Percentiles rank a stretch among this genome's conserved stretches.
Conservation (phyloP, 75 land plant species). For the Chamaecyparis obtusa region DNA sequence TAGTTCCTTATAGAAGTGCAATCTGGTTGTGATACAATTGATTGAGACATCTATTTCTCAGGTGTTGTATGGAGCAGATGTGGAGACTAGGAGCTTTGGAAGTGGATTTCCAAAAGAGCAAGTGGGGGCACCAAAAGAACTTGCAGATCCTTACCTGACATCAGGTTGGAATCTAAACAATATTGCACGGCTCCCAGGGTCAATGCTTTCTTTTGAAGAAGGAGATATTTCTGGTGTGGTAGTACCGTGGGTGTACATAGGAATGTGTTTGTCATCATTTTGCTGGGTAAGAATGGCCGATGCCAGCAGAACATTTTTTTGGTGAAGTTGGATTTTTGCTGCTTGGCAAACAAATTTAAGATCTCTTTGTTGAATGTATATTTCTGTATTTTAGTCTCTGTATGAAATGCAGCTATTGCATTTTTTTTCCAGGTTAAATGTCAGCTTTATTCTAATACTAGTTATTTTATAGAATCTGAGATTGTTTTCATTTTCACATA, state of each 20-base stretch:
- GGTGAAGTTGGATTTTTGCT: neutral
- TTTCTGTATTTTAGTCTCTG: neutral
- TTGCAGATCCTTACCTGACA: constrained; percentile 43
- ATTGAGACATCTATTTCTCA: constrained; percentile 17
- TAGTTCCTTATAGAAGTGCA: neutral
- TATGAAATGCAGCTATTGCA: neutral
- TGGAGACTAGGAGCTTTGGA: constrained; percentile 77
- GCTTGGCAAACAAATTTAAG: neutral
- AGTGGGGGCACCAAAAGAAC: constrained; percentile 13
- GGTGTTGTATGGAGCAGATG: constrained; percentile 94
- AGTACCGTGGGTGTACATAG: constrained; percentile 95
- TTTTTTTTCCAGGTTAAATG: constrained; percentile 5
- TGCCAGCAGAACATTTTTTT: neutral
- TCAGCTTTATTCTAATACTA: neutral
- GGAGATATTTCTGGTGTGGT: constrained; percentile 87
- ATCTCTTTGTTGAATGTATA: constrained; percentile 2
- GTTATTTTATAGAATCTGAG: neutral
- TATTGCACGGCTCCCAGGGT: constrained; percentile 83
- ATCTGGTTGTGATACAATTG: neutral
- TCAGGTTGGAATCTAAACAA: constrained; percentile 98
- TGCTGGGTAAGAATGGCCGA: constrained; percentile 78
- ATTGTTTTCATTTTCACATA: neutral
- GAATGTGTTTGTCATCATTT: constrained; percentile 99
- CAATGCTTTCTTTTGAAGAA: constrained; percentile 73
- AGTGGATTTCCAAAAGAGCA: constrained; percentile 87